These are phyloP conservation scores for Protomyces pachydermus DNA, from an alignment of 1,139 yeast genomes.

Conservation along the genomic window DNA sequence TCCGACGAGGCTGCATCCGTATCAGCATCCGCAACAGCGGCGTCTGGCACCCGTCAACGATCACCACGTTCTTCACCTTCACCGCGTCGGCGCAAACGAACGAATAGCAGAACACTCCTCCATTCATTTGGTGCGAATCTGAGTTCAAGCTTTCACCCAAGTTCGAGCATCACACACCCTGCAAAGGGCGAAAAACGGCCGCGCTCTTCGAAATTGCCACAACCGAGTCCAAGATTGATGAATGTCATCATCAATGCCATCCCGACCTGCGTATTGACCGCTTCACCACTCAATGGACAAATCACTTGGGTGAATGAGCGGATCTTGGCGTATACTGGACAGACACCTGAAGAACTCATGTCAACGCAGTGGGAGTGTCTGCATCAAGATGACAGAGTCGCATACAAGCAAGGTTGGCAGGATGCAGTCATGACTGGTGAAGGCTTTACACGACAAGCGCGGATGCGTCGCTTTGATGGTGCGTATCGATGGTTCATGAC, in stretches of 20 bases:
- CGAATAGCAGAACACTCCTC: constrained; percentile 5
- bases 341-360: constrained; percentile 37
- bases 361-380: constrained; percentile 35
- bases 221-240: constrained; percentile 33
- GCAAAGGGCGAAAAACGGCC: not conserved
- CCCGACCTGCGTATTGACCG: constrained; percentile 40
- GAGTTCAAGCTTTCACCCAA: constrained; percentile 8
- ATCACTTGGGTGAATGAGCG: constrained; percentile 41
- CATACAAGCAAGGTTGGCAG: constrained; percentile 37
- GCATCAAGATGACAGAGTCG: constrained; percentile 38
- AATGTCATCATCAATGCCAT: constrained; percentile 40
- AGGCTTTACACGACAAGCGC: constrained; percentile 37
- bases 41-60: not conserved
- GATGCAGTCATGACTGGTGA: constrained; percentile 37
- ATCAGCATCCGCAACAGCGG: not conserved
- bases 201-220: not conserved
- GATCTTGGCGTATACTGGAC: constrained; percentile 39
- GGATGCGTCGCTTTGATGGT: constrained; percentile 40
- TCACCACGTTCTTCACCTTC: constrained; percentile 9
- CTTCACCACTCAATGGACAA: constrained; percentile 38
- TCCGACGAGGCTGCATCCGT: not conserved
- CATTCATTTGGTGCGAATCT: constrained; percentile 23
- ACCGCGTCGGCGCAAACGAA: constrained; percentile 13
- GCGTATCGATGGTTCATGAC: constrained; percentile 38
- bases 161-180: not conserved